Conservation (phyloP, 257 asterid genomes). For the Primulina eburnea region DNA sequence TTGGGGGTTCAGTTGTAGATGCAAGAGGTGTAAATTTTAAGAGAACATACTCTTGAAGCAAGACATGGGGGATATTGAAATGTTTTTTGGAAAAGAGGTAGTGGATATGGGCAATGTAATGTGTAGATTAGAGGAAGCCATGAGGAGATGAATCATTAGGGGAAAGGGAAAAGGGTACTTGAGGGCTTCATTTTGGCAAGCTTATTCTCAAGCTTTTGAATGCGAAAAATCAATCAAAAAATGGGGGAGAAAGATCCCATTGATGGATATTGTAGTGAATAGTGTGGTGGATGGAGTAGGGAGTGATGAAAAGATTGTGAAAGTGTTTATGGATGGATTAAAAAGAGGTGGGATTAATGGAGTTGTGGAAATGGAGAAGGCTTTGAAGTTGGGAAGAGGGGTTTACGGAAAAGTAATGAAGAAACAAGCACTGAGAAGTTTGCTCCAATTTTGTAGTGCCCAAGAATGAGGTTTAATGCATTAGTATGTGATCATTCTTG, state of each 20-base stretch:
- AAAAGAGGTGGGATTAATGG: constrained; percentile 54
- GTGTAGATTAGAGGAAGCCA: constrained; percentile 71
- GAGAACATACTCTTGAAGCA: constrained; percentile 37
- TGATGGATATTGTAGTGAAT: constrained; percentile 50
- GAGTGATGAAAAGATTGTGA: constrained; percentile 65
- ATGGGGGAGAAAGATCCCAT: constrained; percentile 74
- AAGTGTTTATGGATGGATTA: constrained; percentile 44
- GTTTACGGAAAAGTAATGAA: constrained; percentile 80
- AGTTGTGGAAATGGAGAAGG: constrained; percentile 68
- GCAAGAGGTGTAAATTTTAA: constrained; percentile 64
- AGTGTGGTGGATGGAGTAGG: constrained; percentile 70
- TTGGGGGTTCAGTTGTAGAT: constrained; percentile 76
- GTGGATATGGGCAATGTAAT: constrained; percentile 63
- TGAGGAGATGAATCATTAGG: constrained; percentile 65
- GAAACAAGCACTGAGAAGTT: constrained; percentile 60
- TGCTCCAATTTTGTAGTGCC: constrained; percentile 32
- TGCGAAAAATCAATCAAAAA: constrained; percentile 60
- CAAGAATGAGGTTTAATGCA: neutral
- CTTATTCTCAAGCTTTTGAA: constrained; percentile 48
- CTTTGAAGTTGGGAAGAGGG: constrained; percentile 73
- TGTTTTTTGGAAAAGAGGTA: constrained; percentile 40
- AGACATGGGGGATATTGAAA: constrained; percentile 61
- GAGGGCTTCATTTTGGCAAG: constrained; percentile 82
- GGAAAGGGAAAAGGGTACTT: constrained; percentile 71
- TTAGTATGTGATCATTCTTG: neutral